Percentiles rank a stretch among this genome's conserved stretches.
These are phyloP conservation scores for Rhodotorula taiwanensis DNA, from an alignment of 768 basidiomycete species.

Conservation along the genomic window DNA sequence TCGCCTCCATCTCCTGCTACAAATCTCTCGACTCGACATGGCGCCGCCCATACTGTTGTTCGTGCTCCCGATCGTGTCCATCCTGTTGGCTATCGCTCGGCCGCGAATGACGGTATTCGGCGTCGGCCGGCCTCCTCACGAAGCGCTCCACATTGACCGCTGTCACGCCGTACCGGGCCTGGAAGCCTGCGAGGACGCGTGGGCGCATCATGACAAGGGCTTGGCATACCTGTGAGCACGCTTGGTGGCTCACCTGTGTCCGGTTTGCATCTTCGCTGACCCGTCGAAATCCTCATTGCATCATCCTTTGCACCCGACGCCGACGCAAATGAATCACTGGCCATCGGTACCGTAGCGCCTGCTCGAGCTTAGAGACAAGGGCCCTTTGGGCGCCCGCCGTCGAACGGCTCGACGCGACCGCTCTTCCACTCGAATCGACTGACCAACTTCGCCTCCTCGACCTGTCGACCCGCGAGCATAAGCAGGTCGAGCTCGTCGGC, in stretches of 20 bases:
- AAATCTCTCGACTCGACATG: neutral
- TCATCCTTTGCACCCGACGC: no score
- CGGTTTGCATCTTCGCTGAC: no score
- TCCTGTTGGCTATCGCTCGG: neutral
- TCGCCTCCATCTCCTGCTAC: neutral
- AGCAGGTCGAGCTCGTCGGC: conserved; percentile 12
- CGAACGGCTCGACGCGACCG: conserved; percentile 11
- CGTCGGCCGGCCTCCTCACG: neutral
- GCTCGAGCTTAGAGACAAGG: conserved; percentile 2
- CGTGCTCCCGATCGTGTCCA: neutral
- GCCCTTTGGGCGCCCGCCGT: conserved; percentile 13
- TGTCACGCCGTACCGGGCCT: neutral
- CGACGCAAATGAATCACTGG: fast-evolving
- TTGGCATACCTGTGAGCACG: conserved; percentile 15
- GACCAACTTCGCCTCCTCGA: conserved; percentile 24
- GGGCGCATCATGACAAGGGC: conserved; percentile 8
- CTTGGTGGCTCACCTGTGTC: no score
- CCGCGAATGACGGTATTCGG: neutral
- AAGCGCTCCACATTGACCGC: neutral
- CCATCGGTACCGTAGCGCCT: conserved; percentile 10
- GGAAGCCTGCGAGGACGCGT: conserved; percentile 24
- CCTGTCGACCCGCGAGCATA: conserved; percentile 1
- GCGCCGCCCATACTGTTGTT: neutral
- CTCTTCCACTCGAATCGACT: neutral
- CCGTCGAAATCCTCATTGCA: no score